These are phyloP conservation scores for Amanita brunnescens DNA, from an alignment of 768 basidiomycete genomes.

Conservation along the genomic window DNA sequence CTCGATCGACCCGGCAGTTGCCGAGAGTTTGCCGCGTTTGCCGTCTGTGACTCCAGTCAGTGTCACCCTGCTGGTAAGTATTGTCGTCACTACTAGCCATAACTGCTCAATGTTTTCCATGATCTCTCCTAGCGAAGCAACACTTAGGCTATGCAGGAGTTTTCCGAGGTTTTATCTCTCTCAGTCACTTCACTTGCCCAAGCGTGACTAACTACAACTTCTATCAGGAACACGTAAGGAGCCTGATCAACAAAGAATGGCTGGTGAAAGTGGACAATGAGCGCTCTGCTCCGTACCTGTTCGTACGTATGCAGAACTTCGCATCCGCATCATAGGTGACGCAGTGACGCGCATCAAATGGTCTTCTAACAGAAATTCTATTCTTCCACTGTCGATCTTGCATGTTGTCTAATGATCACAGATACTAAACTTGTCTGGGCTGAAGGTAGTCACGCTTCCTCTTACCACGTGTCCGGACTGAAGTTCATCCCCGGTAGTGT, in stretches of 20 bases:
- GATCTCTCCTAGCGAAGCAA: neutral
- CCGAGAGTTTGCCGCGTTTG: neutral
- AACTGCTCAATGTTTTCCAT: neutral
- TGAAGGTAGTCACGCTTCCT: conserved; percentile 43
- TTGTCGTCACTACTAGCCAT: neutral
- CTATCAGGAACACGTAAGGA: conserved; percentile 45
- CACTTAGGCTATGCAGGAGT: conserved; percentile 32
- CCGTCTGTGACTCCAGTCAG: neutral
- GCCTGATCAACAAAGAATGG: conserved; percentile 64
- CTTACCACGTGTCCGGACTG: neutral
- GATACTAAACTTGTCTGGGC: conserved; percentile 70
- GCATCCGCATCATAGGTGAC: neutral
- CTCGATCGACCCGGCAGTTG: conserved; percentile 4
- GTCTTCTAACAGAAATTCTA: conserved; percentile 49
- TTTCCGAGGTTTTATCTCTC: conserved; percentile 33
- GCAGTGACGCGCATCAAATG: neutral
- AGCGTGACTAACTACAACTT: conserved; percentile 8
- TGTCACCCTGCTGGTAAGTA: no score
- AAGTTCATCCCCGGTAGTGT: conserved; percentile 25
- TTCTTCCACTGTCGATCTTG: conserved; percentile 43
- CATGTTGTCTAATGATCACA: conserved; percentile 56
- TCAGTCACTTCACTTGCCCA: conserved; percentile 2
- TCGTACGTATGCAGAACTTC: conserved; percentile 39
- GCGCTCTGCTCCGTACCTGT: conserved; percentile 58
- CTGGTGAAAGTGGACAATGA: conserved; percentile 54